Evolutionary conservation across 2,329 filamentous ascomycete species (phyloP), one percentile per base, ranked within the genome.

Genomic region (Botrytis medusae): DNA sequence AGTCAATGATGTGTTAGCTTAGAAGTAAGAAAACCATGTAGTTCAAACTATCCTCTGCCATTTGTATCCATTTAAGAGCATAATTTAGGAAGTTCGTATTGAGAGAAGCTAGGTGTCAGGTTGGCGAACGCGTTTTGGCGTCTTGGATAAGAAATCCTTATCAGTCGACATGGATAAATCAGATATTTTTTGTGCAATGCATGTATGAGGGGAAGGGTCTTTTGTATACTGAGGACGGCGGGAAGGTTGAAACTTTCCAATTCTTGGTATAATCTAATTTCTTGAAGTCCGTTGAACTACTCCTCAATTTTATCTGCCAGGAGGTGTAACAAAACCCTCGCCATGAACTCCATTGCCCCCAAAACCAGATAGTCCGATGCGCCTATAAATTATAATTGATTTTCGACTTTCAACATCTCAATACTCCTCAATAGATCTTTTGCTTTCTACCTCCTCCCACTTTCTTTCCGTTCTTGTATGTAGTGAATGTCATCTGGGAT

Each of bases 401-500:
- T 42, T 16, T 57, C 37, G 65, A 57, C n/a, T 22, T 57, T 6
- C 6, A 57, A 7, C 63, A 61, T 59, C 37, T 40, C 32, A 34
- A 34, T 69, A 44, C 57, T 37, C 59, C 14, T 16, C n/a, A 44
- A 51, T 68, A 68, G 57, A 22, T 60, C 74, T 75, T 74, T 60
- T 79, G 76, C 70, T 79, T 77, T 29, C 71, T 75, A 18, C 71
- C 64, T 40, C 57, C 72, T 44, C 84, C 85, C 76, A 82, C 82
- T 71, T 82, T 83, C 76, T 84, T 81, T 75, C 85, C 84, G 73
- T 88, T 86, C 75, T 86, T 86, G 79, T 87, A 89, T 78, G 86
- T 89, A 71, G 85, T 85, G 75, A 91, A 91, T 34, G 89, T 87
- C 74, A 91, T 90, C 59, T 85, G 84, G 77, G 86, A 88, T 81